Conservation (phyloP, 306 rosid genomes). For the Cicer arietinum region DNA sequence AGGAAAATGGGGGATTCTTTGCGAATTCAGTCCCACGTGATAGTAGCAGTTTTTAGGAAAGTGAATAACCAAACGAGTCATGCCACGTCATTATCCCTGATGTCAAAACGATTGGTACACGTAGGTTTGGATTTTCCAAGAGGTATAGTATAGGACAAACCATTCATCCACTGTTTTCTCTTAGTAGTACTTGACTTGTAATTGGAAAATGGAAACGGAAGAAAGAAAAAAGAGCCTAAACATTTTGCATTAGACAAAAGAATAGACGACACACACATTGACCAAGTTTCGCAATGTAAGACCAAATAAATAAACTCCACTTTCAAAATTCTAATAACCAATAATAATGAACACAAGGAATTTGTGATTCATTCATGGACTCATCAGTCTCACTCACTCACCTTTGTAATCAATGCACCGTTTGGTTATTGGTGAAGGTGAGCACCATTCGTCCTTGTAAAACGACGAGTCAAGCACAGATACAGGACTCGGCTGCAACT, state of each 20-base stretch:
- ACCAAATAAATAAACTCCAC: slow-evolving; percentile 11
- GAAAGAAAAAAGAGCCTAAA: neutral
- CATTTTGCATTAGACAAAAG: neutral
- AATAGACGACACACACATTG: too few species aligned
- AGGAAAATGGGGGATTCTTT: neutral
- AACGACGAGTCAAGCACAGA: slow-evolving; percentile 92
- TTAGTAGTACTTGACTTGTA: too few species aligned
- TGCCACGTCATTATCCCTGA: slow-evolving; percentile 36
- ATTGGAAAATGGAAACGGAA: neutral
- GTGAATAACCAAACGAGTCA: slow-evolving; percentile 9
- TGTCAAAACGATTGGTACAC: slow-evolving; percentile 46
- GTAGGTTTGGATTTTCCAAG: slow-evolving; percentile 28
- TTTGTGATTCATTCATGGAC: neutral
- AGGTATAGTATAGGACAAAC: slow-evolving; percentile 24
- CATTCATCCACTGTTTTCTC: neutral
- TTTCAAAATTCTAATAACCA: neutral
- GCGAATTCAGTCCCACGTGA: slow-evolving; percentile 9
- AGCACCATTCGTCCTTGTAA: slow-evolving; percentile 80
- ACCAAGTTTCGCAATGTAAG: too few species aligned
- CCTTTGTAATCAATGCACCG: slow-evolving; percentile 87
- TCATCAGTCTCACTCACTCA: slow-evolving; percentile 24
- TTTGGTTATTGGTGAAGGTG: slow-evolving; percentile 88
- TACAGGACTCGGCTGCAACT: slow-evolving; percentile 95
- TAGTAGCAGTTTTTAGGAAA: slow-evolving; percentile 27
- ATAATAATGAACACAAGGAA: too few species aligned